These are phyloP conservation scores for Nakazawaea pomicola DNA, from an alignment of 805 yeast species.

Conservation along the genomic window DNA sequence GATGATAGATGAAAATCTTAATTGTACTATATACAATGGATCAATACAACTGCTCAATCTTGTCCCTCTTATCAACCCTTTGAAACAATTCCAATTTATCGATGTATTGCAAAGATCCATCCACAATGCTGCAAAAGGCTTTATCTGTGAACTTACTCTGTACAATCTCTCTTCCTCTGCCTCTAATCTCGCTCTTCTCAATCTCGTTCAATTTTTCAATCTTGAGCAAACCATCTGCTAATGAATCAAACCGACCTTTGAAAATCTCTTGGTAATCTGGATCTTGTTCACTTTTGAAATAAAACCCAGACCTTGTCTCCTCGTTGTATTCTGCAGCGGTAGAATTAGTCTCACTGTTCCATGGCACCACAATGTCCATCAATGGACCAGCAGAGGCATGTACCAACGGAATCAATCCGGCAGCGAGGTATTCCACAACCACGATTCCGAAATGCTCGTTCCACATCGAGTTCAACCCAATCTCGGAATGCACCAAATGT, in stretches of 20 bases:
- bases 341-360: slow-evolving; percentile 29
- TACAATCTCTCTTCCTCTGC: slow-evolving; percentile 11
- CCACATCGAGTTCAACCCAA: slow-evolving; percentile 97
- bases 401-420: slow-evolving; percentile 82
- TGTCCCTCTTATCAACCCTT: slow-evolving; percentile 18
- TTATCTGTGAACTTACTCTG: slow-evolving; percentile 9
- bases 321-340: slow-evolving; percentile 23
- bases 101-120: slow-evolving; percentile 4
- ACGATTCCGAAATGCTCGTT: slow-evolving; percentile 99
- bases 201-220: slow-evolving; percentile 19
- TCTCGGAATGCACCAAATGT: slow-evolving; percentile 50
- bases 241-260: slow-evolving; percentile 45
- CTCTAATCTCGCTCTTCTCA: slow-evolving; percentile 18
- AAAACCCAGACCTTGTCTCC: slow-evolving; percentile 63
- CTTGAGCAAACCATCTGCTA: no score
- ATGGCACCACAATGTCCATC: slow-evolving; percentile 73
- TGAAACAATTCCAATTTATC: slow-evolving; percentile 11
- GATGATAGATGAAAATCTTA: no score
- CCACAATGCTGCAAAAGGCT: slow-evolving; percentile 7
- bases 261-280: slow-evolving; percentile 53
- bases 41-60: slow-evolving; percentile 26
- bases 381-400: slow-evolving; percentile 97
- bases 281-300: slow-evolving; percentile 66
- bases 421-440: slow-evolving; percentile 85
- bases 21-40: no score